Conservation (phyloP, 768 basidiomycete genomes). For the Suillus clintonianus region DNA sequence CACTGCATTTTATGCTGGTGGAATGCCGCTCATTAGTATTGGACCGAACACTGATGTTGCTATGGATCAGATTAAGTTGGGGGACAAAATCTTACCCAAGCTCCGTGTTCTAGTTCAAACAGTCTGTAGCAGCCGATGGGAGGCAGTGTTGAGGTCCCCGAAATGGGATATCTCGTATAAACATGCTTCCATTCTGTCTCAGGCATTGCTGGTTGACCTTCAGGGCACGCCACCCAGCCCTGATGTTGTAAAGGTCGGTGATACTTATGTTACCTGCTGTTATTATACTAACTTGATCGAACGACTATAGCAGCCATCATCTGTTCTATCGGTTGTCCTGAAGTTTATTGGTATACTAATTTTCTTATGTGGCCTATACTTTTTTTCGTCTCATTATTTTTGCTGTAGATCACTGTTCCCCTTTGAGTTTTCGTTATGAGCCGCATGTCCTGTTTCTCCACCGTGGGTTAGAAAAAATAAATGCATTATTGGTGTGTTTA, state of each 20-base stretch:
- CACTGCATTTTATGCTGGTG: background rate
- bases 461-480: background rate
- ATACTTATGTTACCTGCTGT: background rate
- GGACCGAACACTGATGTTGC: slow-evolving; percentile 6
- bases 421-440: too few species aligned
- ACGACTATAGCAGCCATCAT: background rate
- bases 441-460: background rate
- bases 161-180: slow-evolving; percentile 13
- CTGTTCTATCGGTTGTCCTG: background rate
- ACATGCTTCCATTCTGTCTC: slow-evolving; percentile 6
- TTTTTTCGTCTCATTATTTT: too few species aligned
- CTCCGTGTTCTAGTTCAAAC: background rate
- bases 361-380: background rate
- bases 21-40: slow-evolving; percentile 8
- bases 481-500: background rate
- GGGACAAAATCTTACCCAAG: slow-evolving; percentile 3
- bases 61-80: slow-evolving; percentile 6
- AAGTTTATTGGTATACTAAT: background rate
- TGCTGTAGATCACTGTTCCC: too few species aligned
- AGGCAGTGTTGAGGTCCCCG: background rate
- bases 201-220: slow-evolving; percentile 1
- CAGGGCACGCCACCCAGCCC: background rate
- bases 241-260: background rate
- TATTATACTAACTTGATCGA: background rate
- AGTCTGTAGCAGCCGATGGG: slow-evolving; percentile 8